A percentile compares a stretch with the other conserved stretches of the same genome.
Evolutionary conservation across 78 protist genomes (phyloP).

Genomic region (Dictyostelium capitatum): DNA sequence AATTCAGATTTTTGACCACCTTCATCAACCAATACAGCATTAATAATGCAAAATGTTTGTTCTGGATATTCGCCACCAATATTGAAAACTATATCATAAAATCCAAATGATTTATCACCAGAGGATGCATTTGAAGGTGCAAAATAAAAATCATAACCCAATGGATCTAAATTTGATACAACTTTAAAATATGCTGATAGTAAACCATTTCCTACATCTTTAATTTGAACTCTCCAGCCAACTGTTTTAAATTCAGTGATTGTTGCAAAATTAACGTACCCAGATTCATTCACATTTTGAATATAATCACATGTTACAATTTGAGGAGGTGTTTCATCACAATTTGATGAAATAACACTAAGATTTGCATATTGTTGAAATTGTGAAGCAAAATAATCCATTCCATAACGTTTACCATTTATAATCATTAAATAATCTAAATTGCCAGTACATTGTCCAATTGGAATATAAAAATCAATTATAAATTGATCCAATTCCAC

Average conservation of each 20-base stretch:
- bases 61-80: neutral
- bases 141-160: neutral
- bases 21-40: neutral
- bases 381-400: neutral
- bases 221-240: neutral
- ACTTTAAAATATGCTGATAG: neutral
- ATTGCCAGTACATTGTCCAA: neutral
- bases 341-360: neutral
- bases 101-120: neutral
- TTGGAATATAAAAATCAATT: neutral
- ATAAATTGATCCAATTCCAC: neutral
- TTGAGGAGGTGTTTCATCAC: slow-evolving; percentile 7
- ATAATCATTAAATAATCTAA: neutral
- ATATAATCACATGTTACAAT: neutral
- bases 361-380: neutral
- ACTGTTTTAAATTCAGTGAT: neutral
- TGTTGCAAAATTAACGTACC: too few relatives aligned
- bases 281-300: neutral
- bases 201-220: neutral
- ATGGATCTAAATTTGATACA: neutral
- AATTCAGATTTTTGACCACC: neutral
- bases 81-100: neutral
- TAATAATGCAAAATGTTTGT: neutral
- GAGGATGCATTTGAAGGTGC: neutral
- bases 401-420: neutral